These are phyloP conservation scores for Gaeumannomyces sp. DNA, from an alignment of 2,329 filamentous ascomycete genomes.

Conservation along the genomic window DNA sequence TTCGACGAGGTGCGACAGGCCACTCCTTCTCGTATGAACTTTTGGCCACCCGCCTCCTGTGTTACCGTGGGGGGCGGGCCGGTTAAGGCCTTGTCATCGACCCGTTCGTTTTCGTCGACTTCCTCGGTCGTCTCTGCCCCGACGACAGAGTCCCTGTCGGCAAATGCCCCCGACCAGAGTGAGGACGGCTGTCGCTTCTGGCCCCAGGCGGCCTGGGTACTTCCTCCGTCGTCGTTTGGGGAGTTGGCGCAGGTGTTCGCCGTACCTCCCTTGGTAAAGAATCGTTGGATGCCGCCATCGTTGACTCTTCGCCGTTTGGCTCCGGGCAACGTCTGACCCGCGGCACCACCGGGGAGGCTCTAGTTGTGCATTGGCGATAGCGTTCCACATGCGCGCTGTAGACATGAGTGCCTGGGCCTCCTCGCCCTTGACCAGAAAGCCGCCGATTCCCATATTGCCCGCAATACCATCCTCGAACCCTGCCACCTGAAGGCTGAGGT, in stretches of 20 bases:
- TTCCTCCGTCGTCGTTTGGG: neutral
- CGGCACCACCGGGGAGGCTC: constrained; percentile 10
- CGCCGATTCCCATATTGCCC: constrained; percentile 79
- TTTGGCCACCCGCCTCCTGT: too few relatives aligned
- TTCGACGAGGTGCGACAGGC: too few relatives aligned
- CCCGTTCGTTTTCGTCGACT: too few relatives aligned
- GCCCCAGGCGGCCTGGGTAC: too few relatives aligned
- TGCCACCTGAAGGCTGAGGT: constrained; percentile 81
- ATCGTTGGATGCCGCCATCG: constrained; percentile 48
- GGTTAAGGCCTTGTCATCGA: too few relatives aligned
- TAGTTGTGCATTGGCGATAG: constrained; percentile 16
- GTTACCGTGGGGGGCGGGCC: too few relatives aligned
- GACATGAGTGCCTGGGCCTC: constrained; percentile 51
- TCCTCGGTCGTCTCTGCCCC: too few relatives aligned
- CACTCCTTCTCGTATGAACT: too few relatives aligned
- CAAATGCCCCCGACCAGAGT: too few relatives aligned
- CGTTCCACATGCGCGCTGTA: constrained; percentile 7
- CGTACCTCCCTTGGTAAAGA: constrained; percentile 39
- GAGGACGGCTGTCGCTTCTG: too few relatives aligned
- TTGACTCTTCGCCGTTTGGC: constrained; percentile 41
- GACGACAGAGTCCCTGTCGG: too few relatives aligned
- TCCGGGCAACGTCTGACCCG: constrained; percentile 17
- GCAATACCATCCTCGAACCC: constrained; percentile 84
- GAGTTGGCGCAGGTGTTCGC: neutral
- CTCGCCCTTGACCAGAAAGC: constrained; percentile 74